Conservation (phyloP, 306 rosid species). For the Citrullus amarus region DNA sequence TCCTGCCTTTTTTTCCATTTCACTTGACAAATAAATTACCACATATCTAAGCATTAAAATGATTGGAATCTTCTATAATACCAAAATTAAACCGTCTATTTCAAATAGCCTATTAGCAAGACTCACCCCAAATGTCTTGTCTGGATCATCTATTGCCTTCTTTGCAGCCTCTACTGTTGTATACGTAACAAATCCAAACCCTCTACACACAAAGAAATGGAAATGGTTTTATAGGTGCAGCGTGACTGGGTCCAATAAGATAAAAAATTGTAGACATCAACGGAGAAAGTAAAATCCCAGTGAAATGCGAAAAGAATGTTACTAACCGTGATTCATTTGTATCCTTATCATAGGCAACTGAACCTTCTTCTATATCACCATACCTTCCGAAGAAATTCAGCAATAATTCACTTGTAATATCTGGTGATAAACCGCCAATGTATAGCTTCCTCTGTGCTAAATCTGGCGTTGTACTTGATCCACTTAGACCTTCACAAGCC, state of each 20-base stretch:
- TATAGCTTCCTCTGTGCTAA: slow-evolving; percentile 68
- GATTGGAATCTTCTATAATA: neutral
- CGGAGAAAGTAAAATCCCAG: neutral
- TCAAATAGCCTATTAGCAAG: neutral
- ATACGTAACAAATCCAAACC: slow-evolving; percentile 74
- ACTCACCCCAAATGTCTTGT: slow-evolving; percentile 60
- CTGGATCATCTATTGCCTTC: slow-evolving; percentile 68
- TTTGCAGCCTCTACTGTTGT: slow-evolving; percentile 53
- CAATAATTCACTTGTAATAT: slow-evolving; percentile 57
- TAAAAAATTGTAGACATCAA: neutral
- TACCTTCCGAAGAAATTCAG: slow-evolving; percentile 42
- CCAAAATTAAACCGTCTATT: neutral
- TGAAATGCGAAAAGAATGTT: neutral
- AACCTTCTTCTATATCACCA: slow-evolving; percentile 83
- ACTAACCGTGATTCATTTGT: slow-evolving; percentile 54
- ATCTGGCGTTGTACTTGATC: slow-evolving; percentile 51
- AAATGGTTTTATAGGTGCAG: slow-evolving; percentile 2
- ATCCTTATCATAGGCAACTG: slow-evolving; percentile 76
- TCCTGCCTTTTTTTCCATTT: neutral
- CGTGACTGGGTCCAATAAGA: neutral
- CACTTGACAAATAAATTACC: neutral
- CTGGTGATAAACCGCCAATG: slow-evolving; percentile 59
- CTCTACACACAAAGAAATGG: slow-evolving; percentile 28
- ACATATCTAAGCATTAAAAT: neutral
- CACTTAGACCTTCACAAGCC: slow-evolving; percentile 54